Evolutionary conservation across 805 yeast species (phyloP), one percentile per base, ranked within the genome.

Genomic region (Candida tibetensis): DNA sequence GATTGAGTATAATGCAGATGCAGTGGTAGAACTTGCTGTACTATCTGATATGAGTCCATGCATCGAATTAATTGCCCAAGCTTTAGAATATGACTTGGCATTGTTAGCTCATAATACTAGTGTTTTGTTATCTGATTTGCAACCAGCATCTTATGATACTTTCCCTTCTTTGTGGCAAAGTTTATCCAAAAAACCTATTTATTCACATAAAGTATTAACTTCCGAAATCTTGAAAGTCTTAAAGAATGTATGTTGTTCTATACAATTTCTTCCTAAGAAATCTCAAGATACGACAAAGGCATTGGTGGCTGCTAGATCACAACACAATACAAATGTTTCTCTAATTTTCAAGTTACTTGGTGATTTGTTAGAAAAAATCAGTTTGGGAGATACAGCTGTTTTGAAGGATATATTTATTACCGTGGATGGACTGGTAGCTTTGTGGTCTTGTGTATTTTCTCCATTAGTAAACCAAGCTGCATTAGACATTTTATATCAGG

Each of bases 361-460:
- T 3, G 34, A 43, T 1, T 40, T 62, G 15, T 51, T 65, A 30
- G 70, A 62, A 14, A 63, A 60, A 34, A 40, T 67, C 7, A 53
- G 69, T 16, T 46, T 66, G 36, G 51, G 58, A 9, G 64, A 66
- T 13, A 58, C 63, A 4, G 34, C 42, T 0, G 44, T 43, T 4
- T 44, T 68, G 16, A 47, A 51, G 28, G 37, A 39, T 3, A 47
- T 65, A 1, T 52, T 66, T 16, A 28, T 33, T 1, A 50, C 59
- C n/a, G 38, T 37, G 0, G 57, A 60, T 2, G 72, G 79, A 4
- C 65, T 82, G 33, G 54, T 57, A n/a, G 84, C 90, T 0, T 71
- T 85, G 39, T 84, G 95, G 86, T 72, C 88, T 1, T 79, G 86
- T 53, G 63, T 86, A 2, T 77, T 87, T 38, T 78, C 90, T 0